Base-by-base conservation (phyloP, 2,329 filamentous ascomycete species). In the Xylariaceae sp. region DNA sequence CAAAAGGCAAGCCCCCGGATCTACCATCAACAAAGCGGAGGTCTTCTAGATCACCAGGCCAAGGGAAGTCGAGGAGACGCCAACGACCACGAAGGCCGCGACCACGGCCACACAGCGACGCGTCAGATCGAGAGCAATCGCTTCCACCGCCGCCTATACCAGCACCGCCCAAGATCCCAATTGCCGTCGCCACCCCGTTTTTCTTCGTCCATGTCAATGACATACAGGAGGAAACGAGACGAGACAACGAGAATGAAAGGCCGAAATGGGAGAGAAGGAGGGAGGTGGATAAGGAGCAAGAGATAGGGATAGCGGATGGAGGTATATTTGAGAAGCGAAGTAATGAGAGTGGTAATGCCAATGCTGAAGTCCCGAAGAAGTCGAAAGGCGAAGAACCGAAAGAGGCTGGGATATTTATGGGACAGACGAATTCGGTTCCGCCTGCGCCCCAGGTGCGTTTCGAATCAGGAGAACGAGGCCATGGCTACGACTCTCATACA, bases 41-140 rank as follows among this genome's bases (percentile, higher is more conserved):
- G 7, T 58, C 58, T 4, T 62, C 61, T 0, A 53, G 51, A 6
- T 61, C 61, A 9, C 61, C 61, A 6, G 61, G 55, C 1, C 47
- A 58, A 7, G 58, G 45, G 10, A 60, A 60, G 34, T 18, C 54
- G 1, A 49, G 58, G 35, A 58, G 58, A 3, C 58, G 55, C 3
- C 55, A 58, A 15, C 55, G 58, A 34, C 49, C 49, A 1, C 58
- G 58, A 7, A 58, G 58, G 2, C 61, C 52, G 5, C 55, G 55
- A 3, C 44, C 58, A 8, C 56, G 45, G 15, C 55, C 50, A 2
- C 55, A 13, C 13, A 60, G 58, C 39, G 30, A 49, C 3, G 11
- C n/a, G 4, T 56, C 55, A 1, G 58, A 58, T 0, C 55, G n/a
- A 4, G 58, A 60, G 2, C 53, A 55, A 9, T 56, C 61, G 44